Conservation (phyloP, 1,284 basidiomycete genomes). For the Agaricales sp. region DNA sequence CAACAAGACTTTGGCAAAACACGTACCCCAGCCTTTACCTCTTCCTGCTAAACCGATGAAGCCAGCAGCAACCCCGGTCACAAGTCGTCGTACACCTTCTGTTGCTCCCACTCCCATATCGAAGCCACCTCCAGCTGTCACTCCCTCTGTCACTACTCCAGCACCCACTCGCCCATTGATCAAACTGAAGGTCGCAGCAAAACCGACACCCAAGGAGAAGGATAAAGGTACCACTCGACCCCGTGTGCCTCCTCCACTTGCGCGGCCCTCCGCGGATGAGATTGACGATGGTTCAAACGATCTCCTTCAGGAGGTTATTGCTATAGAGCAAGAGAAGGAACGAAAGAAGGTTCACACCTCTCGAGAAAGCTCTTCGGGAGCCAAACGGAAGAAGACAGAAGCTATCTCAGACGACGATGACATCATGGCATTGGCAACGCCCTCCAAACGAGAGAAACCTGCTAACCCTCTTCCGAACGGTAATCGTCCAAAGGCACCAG, state of each 20-base stretch:
- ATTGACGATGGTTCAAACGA: slow-evolving; percentile 71
- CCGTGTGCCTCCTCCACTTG: slow-evolving; percentile 9
- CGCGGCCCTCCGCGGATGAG: slow-evolving; percentile 45
- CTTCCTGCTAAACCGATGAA: slow-evolving; percentile 13
- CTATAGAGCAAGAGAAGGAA: slow-evolving; percentile 62
- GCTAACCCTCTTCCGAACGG: neutral
- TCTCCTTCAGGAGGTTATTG: slow-evolving; percentile 70
- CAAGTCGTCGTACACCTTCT: neutral
- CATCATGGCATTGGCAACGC: slow-evolving; percentile 46
- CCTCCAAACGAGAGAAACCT: slow-evolving; percentile 51
- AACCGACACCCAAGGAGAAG: slow-evolving; percentile 35
- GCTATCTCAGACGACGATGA: slow-evolving; percentile 44
- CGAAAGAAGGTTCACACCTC: slow-evolving; percentile 21
- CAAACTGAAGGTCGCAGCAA: slow-evolving; percentile 12
- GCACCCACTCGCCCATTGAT: neutral
- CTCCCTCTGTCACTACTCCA: neutral
- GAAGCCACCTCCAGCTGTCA: neutral
- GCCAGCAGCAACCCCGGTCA: slow-evolving; percentile 20
- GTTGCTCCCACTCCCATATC: neutral
- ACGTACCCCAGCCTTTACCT: slow-evolving; percentile 21
- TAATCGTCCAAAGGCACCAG: slow-evolving; percentile 13
- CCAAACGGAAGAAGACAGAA: slow-evolving; percentile 47
- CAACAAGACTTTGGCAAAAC: slow-evolving; percentile 57
- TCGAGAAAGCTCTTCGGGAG: slow-evolving; percentile 19
- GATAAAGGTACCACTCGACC: slow-evolving; percentile 21